phyloP scores from a whole-genome alignment of 768 basidiomycete species.

The Boletales sp. region DNA sequence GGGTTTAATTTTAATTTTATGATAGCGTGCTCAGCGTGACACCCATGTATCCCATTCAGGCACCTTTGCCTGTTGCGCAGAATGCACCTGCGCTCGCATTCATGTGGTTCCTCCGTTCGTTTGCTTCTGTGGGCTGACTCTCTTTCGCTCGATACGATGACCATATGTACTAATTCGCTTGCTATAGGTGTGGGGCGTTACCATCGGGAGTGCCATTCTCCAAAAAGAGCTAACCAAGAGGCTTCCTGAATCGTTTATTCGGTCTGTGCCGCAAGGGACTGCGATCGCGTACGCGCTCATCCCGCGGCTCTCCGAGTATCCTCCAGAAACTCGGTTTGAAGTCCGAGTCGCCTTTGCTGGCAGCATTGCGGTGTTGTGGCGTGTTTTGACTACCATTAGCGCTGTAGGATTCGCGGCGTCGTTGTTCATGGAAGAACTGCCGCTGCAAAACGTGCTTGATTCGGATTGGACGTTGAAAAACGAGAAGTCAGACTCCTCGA shows the following conservation, averaged over 20 bases:
- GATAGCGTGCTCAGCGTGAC: slow-evolving; percentile 9
- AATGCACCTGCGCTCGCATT: slow-evolving; percentile 46
- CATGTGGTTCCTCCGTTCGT: slow-evolving; percentile 36
- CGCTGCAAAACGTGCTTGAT: slow-evolving; percentile 3
- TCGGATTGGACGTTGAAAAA: background rate
- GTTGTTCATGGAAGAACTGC: slow-evolving; percentile 4
- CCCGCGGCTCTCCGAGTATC: slow-evolving; percentile 35
- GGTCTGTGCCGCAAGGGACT: slow-evolving; percentile 33
- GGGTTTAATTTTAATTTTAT: background rate
- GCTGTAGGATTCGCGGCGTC: slow-evolving; percentile 3
- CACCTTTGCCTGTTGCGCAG: slow-evolving; percentile 37
- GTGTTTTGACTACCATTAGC: slow-evolving; percentile 36
- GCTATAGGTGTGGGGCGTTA: slow-evolving; percentile 46
- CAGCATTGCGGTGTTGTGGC: slow-evolving; percentile 41
- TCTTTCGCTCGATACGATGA: too few relatives aligned
- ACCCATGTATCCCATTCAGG: slow-evolving; percentile 44
- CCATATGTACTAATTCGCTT: too few relatives aligned
- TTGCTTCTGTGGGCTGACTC: slow-evolving; percentile 29
- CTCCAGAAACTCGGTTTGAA: slow-evolving; percentile 29
- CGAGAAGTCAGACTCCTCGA: background rate
- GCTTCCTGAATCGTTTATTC: slow-evolving; percentile 39
- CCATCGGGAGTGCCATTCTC: slow-evolving; percentile 45
- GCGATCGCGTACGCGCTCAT: slow-evolving; percentile 46
- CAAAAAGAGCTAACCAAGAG: slow-evolving; percentile 44
- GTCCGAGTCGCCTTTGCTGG: slow-evolving; percentile 41